phyloP scores from a whole-genome alignment of 2,329 filamentous ascomycete genomes.

The Claviceps fusiformis region DNA sequence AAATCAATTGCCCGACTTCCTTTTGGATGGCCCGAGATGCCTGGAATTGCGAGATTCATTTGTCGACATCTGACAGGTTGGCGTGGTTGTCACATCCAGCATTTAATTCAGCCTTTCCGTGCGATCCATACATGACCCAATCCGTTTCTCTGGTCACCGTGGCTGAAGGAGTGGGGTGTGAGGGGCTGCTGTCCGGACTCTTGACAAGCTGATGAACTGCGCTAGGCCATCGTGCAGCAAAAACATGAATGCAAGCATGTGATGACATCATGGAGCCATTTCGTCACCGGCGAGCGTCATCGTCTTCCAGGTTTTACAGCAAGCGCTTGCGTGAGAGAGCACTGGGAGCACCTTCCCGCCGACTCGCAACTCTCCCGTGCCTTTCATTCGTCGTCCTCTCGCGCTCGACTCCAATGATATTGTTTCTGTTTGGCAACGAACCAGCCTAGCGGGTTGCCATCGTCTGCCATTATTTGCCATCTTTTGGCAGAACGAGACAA shows the following conservation, averaged over 20 bases:
- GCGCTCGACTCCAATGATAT: not conserved
- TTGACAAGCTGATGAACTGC: too few relatives aligned
- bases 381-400: not conserved
- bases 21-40: too few relatives aligned
- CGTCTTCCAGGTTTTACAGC: not conserved
- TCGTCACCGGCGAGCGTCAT: conserved; percentile 10
- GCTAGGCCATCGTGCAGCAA: too few relatives aligned
- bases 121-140: too few relatives aligned
- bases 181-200: too few relatives aligned
- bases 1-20: too few relatives aligned
- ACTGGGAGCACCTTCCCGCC: not conserved
- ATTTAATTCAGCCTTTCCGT: too few relatives aligned
- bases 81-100: too few relatives aligned
- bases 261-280: conserved; percentile 24
- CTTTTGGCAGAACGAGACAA: not conserved
- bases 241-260: not conserved
- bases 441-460: not conserved
- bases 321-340: not conserved
- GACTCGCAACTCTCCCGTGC: not conserved
- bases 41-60: too few relatives aligned
- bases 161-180: too few relatives aligned
- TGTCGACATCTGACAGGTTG: too few relatives aligned
- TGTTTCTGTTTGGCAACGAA: not conserved
- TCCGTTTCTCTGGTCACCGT: too few relatives aligned
- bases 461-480: not conserved